Conservation (phyloP, 2,329 filamentous ascomycete genomes). For the Zasmidium angulare region DNA sequence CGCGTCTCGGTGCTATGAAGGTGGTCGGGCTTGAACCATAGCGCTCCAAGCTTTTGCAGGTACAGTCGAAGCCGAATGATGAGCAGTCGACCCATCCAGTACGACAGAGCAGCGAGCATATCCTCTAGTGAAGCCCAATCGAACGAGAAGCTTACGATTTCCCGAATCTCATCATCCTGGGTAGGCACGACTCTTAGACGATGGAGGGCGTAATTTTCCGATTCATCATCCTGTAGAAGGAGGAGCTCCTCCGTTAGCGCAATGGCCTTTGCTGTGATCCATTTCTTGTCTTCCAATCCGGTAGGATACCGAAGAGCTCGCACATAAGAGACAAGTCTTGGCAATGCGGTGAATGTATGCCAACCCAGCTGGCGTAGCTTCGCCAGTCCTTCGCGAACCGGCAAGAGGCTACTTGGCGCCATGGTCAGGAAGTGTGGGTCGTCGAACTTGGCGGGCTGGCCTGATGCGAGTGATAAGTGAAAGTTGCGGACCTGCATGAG, state of each 20-base stretch:
- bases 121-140: not conserved
- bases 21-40: not conserved
- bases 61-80: not conserved
- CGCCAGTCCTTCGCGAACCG: not conserved
- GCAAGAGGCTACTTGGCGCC: not conserved
- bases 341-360: not conserved
- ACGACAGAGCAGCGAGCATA: not conserved
- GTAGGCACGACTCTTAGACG: slow-evolving; percentile 89
- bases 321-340: not conserved
- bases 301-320: not conserved
- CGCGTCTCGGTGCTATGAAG: not conserved
- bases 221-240: not conserved
- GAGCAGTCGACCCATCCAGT: not conserved
- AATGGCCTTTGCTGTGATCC: not conserved
- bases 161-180: slow-evolving; percentile 59
- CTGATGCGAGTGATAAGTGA: not conserved
- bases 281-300: not conserved
- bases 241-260: not conserved
- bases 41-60: not conserved
- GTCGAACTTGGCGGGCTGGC: not conserved
- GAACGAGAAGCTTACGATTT: not conserved
- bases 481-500: not conserved
- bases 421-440: not conserved
- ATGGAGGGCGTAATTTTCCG: slow-evolving; percentile 47
- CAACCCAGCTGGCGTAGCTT: not conserved